A percentile compares a stretch with the other conserved stretches of the same genome.
phyloP scores from a whole-genome alignment of 2,329 filamentous ascomycete species.

The Penicillium vulpinum region DNA sequence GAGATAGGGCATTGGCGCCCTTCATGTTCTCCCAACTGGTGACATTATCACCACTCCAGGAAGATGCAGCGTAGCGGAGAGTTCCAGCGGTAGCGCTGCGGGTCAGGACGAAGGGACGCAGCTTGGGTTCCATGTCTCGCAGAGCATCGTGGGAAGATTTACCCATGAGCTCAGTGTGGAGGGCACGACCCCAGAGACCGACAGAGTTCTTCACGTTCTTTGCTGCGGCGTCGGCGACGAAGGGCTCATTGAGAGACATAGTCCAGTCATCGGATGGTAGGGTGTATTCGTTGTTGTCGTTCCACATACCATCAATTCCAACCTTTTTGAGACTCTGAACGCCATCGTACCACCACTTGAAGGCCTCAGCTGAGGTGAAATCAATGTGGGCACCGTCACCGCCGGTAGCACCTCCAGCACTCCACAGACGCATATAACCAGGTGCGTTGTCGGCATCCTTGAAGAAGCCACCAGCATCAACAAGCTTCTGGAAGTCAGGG shows the following conservation, averaged over 20 bases:
- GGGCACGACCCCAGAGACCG: slow-evolving; percentile 67
- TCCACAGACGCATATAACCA: slow-evolving; percentile 67
- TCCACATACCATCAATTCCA: slow-evolving; percentile 75
- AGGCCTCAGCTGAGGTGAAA: slow-evolving; percentile 67
- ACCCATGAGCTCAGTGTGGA: slow-evolving; percentile 71
- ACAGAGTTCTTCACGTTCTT: slow-evolving; percentile 53
- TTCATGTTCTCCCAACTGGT: slow-evolving; percentile 74
- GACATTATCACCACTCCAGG: slow-evolving; percentile 74
- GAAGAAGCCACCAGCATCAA: slow-evolving; percentile 63
- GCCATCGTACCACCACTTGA: slow-evolving; percentile 71
- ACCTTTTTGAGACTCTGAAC: slow-evolving; percentile 61
- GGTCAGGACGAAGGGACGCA: slow-evolving; percentile 67
- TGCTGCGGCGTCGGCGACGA: slow-evolving; percentile 39
- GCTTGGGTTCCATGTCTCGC: slow-evolving; percentile 57
- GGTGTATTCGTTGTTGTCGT: slow-evolving; percentile 76
- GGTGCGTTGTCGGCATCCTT: slow-evolving; percentile 54
- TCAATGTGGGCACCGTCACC: slow-evolving; percentile 71
- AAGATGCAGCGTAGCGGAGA: slow-evolving; percentile 67
- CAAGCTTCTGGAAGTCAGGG: slow-evolving; percentile 64
- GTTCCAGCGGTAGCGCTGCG: slow-evolving; percentile 70
- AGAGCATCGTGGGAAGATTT: slow-evolving; percentile 70
- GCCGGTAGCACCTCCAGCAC: slow-evolving; percentile 68
- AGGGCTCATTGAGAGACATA: slow-evolving; percentile 55
- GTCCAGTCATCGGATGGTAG: slow-evolving; percentile 66
- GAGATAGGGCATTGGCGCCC: slow-evolving; percentile 67